Percentiles rank a stretch among this genome's conserved stretches.
phyloP scores from a whole-genome alignment of 2,329 filamentous ascomycete genomes.

The Hymenoscyphus linearis region DNA sequence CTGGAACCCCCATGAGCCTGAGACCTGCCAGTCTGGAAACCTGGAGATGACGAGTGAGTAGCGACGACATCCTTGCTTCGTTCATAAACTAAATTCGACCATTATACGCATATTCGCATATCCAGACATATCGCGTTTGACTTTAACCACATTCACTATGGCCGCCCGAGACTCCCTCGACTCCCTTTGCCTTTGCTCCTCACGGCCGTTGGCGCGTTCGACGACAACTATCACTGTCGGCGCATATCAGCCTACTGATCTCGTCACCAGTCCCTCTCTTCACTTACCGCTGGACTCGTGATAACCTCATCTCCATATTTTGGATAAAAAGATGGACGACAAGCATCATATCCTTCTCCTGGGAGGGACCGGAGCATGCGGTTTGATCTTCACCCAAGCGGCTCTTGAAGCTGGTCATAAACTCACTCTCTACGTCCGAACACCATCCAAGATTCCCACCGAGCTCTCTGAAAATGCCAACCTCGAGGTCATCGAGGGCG shows the following conservation, averaged over 20 bases:
- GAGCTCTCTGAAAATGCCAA: constrained; percentile 20
- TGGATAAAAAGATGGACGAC: not conserved
- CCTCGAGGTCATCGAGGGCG: constrained; percentile 20
- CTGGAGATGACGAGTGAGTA: not conserved
- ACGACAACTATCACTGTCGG: not conserved
- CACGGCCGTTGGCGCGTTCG: too few species aligned
- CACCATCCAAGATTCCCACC: constrained; percentile 23
- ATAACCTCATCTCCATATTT: not conserved
- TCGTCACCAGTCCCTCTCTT: not conserved
- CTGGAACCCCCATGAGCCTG: too few species aligned
- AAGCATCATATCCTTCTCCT: constrained; percentile 23
- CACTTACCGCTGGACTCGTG: not conserved
- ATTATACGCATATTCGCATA: too few species aligned
- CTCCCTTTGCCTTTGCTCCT: too few species aligned
- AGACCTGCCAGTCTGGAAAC: too few species aligned
- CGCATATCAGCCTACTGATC: not conserved
- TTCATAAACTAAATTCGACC: too few species aligned
- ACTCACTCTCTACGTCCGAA: constrained; percentile 24
- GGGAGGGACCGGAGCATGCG: constrained; percentile 22
- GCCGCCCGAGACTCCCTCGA: not conserved
- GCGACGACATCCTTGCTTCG: not conserved
- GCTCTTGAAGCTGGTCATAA: constrained; percentile 22
- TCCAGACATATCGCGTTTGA: not conserved
- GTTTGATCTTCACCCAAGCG: constrained; percentile 21
- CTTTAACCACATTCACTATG: not conserved